Evolutionary conservation across 1,139 yeast genomes (phyloP).

Genomic region (Saccharomycopsis hybrid): DNA sequence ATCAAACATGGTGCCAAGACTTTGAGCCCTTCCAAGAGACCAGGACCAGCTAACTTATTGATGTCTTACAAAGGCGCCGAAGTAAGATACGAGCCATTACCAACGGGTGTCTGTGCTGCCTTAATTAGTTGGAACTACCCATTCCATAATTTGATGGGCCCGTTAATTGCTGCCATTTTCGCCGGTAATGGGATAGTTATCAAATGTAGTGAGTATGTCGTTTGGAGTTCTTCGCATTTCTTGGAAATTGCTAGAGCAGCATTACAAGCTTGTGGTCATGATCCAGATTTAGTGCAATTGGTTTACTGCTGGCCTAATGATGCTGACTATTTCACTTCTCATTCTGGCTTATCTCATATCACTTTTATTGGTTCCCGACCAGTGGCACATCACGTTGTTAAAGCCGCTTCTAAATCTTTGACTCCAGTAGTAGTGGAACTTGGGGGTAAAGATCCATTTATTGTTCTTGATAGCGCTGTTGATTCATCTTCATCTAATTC

Average conservation of each 20-base stretch:
- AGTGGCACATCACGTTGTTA: conserved; percentile 82
- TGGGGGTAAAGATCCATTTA: conserved; percentile 91
- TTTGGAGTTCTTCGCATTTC: conserved; percentile 87
- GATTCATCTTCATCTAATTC: no score
- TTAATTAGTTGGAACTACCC: conserved; percentile 97
- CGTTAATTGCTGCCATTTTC: conserved; percentile 78
- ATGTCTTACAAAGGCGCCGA: conserved; percentile 86
- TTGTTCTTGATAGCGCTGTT: conserved; percentile 70
- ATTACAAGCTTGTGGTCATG: conserved; percentile 63
- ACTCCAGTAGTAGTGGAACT: conserved; percentile 93
- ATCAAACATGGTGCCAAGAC: conserved; percentile 73
- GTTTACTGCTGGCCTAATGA: conserved; percentile 73
- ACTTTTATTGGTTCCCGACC: conserved; percentile 95
- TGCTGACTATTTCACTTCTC: conserved; percentile 79
- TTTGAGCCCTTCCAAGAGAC: conserved; percentile 64
- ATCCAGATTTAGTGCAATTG: conserved; percentile 78
- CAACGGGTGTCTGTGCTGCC: conserved; percentile 83
- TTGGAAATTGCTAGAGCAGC: conserved; percentile 64
- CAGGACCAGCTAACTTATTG: conserved; percentile 80
- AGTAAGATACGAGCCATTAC: conserved; percentile 85
- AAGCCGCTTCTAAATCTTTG: conserved; percentile 72
- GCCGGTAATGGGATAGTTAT: conserved; percentile 88
- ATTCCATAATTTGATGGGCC: conserved; percentile 87
- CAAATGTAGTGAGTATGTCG: conserved; percentile 92
- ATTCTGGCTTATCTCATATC: conserved; percentile 74